Evolutionary conservation across 2,329 filamentous ascomycete genomes (phyloP).

Genomic region (Aspergillus novofumigatus): DNA sequence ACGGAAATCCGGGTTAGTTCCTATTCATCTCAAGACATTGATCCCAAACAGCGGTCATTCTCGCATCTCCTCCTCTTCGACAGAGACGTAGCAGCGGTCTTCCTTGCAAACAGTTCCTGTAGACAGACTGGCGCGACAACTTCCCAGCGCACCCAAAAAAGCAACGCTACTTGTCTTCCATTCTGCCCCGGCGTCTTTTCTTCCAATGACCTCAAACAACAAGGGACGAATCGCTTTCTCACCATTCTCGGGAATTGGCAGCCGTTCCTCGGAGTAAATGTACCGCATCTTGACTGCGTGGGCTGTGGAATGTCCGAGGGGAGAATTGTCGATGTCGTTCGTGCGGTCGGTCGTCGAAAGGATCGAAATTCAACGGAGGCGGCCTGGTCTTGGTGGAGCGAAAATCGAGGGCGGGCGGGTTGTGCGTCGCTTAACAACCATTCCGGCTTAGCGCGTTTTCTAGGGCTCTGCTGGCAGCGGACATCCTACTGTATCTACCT

Average conservation of each 20-base stretch:
- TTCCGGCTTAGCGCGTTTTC: slow-evolving; percentile 31
- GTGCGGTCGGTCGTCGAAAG: slow-evolving; percentile 34
- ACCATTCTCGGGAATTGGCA: slow-evolving; percentile 96
- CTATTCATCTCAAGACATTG: slow-evolving; percentile 5
- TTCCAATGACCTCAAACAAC: slow-evolving; percentile 16
- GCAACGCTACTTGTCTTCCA: slow-evolving; percentile 1
- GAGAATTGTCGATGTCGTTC: slow-evolving; percentile 37
- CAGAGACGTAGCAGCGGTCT: slow-evolving; percentile 5
- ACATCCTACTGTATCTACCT: no score
- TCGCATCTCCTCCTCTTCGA: slow-evolving; percentile 2
- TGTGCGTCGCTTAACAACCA: slow-evolving; percentile 42
- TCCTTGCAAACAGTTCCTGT: neutral
- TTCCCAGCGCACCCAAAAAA: neutral
- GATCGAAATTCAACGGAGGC: slow-evolving; percentile 36
- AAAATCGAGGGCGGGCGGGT: slow-evolving; percentile 36
- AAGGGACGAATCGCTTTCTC: slow-evolving; percentile 48
- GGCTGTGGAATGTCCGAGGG: slow-evolving; percentile 39
- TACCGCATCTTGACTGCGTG: slow-evolving; percentile 86
- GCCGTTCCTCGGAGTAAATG: slow-evolving; percentile 96
- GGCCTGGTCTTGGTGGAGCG: slow-evolving; percentile 35
- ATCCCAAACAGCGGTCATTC: neutral
- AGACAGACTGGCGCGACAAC: neutral
- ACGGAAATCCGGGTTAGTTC: slow-evolving; percentile 26
- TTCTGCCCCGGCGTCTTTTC: slow-evolving; percentile 4
- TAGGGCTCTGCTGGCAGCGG: slow-evolving; percentile 26